phyloP scores from a whole-genome alignment of 1,284 basidiomycete species.

The Malassezia furfur region DNA sequence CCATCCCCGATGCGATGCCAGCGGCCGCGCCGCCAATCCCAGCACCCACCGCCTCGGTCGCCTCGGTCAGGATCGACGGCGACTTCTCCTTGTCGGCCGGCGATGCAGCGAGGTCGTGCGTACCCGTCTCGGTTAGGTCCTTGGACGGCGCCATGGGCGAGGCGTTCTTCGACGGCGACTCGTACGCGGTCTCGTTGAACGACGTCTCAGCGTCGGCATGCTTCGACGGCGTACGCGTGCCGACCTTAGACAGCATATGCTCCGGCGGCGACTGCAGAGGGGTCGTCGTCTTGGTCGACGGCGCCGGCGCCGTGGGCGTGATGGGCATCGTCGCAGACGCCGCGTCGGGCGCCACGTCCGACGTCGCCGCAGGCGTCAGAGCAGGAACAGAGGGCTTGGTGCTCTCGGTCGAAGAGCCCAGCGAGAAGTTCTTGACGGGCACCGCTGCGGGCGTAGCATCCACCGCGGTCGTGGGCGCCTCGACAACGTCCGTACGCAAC shows the following conservation, averaged over 20 bases:
- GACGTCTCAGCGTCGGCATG: constrained; percentile 2
- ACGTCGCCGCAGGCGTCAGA: not conserved
- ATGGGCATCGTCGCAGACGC: not conserved
- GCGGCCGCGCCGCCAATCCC: not conserved
- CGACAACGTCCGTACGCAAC: not conserved
- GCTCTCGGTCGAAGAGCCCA: not conserved
- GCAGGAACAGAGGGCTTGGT: not conserved
- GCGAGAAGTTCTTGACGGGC: not conserved
- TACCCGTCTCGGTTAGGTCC: not conserved
- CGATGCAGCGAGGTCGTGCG: not conserved
- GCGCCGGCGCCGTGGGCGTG: not conserved
- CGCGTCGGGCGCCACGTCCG: not conserved
- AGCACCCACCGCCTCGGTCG: not conserved
- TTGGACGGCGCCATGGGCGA: not conserved
- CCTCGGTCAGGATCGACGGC: not conserved
- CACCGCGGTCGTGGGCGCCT: not conserved
- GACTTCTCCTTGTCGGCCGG: not conserved
- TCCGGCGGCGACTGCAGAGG: too few relatives aligned
- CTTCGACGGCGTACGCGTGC: not conserved
- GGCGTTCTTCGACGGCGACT: not conserved
- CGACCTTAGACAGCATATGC: not conserved
- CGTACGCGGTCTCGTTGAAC: not conserved
- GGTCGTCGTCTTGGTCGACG: not conserved
- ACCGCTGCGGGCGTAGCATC: not conserved
- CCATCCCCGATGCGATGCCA: not conserved